These are phyloP conservation scores for Anthostomella pinea DNA, from an alignment of 2,329 filamentous ascomycete genomes.

Conservation along the genomic window DNA sequence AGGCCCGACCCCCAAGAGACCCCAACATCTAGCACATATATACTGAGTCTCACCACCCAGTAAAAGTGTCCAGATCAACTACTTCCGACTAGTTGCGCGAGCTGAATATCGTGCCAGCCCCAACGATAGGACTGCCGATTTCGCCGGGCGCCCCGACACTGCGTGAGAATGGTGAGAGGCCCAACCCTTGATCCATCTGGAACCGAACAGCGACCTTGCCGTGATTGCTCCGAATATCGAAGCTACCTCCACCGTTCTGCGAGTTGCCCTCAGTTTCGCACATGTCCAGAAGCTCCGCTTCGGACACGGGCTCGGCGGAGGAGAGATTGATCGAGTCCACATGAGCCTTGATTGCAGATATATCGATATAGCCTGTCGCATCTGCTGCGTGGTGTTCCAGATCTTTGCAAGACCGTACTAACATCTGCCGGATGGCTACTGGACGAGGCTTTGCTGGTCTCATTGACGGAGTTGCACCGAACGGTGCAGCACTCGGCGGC, in stretches of 20 bases:
- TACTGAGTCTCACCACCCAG: conserved; percentile 1
- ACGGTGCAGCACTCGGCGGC: conserved; percentile 31
- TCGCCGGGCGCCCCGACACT: conserved; percentile 60
- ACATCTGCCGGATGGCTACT: conserved; percentile 66
- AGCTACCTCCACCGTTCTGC: conserved; percentile 86
- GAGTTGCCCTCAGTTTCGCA: conserved; percentile 87
- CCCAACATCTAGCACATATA: background rate
- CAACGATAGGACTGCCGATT: conserved; percentile 60
- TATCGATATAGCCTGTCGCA: conserved; percentile 65
- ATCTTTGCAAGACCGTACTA: conserved; percentile 75
- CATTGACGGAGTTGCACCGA: conserved; percentile 30
- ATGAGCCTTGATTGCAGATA: conserved; percentile 64
- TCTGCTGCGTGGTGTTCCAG: conserved; percentile 44
- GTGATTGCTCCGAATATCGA: conserved; percentile 60
- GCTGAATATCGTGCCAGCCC: conserved; percentile 14
- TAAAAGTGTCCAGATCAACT: too few relatives aligned
- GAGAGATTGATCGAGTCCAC: conserved; percentile 58
- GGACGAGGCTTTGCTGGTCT: conserved; percentile 59
- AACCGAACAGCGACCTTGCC: conserved; percentile 49
- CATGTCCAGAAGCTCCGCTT: conserved; percentile 73
- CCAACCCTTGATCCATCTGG: conserved; percentile 50
- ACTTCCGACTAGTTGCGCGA: too few relatives aligned
- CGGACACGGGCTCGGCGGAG: conserved; percentile 41
- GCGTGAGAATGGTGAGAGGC: conserved; percentile 39
- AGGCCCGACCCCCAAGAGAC: too few relatives aligned